Evolutionary conservation across 1,284 basidiomycete species (phyloP), one percentile per base, ranked within the genome.

Genomic region (Gastroboletus turbinatus): DNA sequence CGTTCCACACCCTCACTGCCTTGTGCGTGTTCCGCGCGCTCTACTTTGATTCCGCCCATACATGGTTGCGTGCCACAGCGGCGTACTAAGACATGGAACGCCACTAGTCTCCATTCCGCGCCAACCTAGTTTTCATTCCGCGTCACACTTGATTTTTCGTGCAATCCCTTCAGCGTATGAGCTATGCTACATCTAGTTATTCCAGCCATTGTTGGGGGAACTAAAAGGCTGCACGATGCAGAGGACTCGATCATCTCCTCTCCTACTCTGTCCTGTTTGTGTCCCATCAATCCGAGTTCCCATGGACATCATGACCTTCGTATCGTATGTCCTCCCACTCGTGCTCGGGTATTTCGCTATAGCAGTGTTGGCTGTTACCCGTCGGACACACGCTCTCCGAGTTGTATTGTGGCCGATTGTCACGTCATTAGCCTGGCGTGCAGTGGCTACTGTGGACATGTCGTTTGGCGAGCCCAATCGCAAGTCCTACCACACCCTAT

Each of bases 391-490:
- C 30, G 36, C 62, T 11, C 61, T 77, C 25, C 78, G 81, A 39
- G 52, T 81, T 29, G 75, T 74, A 4, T 59, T 83, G 21, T 70
- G 82, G 33, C 80, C 79, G 2, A 40, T 78, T 29, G 72, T 78
- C 4, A 56, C 79, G 5, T 75, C 73, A 63, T 58, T 71, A 5
- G 67, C 75, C 7, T 79, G 76, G 57, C 71, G 74, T 30, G 76
- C 76, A 7, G 72, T 71, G 2, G 75, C 74, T 23, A 70, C 67
- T 6, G 57, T 82, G 33, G 78, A 83, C 60, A 47, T 81, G 33
- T 73, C 74, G 16, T 59, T 62, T 44, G 59, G 67, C 17, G 58
- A 74, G 27, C 73, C 73, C 0, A 62, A 70, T 40, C 62, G 76
- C 36, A 64, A 38, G 8, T 77, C 76, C 56, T 55, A 68, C 57